These are phyloP conservation scores for Agastache rugosa DNA, from an alignment of 257 asterid species.

Conservation along the genomic window DNA sequence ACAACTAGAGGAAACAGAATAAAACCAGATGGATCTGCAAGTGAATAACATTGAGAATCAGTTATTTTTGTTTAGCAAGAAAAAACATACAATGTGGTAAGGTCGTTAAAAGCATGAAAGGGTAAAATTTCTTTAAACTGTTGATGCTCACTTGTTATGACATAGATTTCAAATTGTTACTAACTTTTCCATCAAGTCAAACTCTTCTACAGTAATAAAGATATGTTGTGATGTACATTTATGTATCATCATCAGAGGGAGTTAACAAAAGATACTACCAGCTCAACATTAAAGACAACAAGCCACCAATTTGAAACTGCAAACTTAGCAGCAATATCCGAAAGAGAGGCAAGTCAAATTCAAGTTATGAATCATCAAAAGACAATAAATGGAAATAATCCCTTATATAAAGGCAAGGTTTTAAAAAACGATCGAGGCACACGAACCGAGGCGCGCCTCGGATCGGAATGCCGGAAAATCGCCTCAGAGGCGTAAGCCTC, in stretches of 20 bases:
- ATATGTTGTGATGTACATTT: constrained; percentile 5
- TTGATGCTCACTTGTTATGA: constrained; percentile 13
- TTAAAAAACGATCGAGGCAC: too few species aligned
- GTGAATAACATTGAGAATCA: constrained; percentile 31
- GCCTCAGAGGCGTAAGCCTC: too few species aligned
- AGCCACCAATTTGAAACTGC: constrained; percentile 9
- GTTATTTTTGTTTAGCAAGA: constrained; percentile 22
- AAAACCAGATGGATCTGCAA: constrained; percentile 98
- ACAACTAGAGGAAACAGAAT: constrained; percentile 97
- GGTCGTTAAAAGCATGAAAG: constrained; percentile 13
- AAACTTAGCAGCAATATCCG: constrained; percentile 21
- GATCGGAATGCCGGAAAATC: too few species aligned
- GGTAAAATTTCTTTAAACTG: constrained; percentile 6
- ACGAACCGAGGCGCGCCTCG: too few species aligned
- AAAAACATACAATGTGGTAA: constrained; percentile 11
- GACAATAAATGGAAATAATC: constrained; percentile 11
- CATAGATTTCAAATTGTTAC: constrained; percentile 11
- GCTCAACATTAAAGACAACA: neutral
- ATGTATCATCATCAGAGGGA: neutral
- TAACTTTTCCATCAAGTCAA: constrained; percentile 9
- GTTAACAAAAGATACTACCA: constrained; percentile 13
- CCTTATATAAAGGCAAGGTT: neutral
- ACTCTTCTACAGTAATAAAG: constrained; percentile 8
- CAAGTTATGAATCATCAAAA: constrained; percentile 13
- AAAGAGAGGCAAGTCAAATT: constrained; percentile 29